Conservation (phyloP, 192 early-diverging fungal genomes). For the Entomortierella chlamydospora region DNA sequence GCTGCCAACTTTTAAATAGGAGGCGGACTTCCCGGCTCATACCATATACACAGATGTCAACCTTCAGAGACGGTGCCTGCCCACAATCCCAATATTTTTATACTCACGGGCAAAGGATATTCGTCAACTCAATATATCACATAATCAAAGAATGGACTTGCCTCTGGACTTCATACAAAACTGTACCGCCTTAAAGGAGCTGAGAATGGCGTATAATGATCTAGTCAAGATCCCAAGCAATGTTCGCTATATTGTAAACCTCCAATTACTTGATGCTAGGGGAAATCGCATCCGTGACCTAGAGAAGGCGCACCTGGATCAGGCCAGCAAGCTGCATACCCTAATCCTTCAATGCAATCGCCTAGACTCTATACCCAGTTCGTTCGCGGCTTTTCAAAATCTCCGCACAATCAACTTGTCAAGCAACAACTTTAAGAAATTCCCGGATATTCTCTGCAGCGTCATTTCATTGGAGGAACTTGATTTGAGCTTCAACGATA, state of each 20-base stretch:
- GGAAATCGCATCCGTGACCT: slow-evolving; percentile 80
- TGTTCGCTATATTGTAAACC: slow-evolving; percentile 68
- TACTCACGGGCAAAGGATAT: slow-evolving; percentile 80
- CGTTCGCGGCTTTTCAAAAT: slow-evolving; percentile 62
- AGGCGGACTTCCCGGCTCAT: slow-evolving; percentile 55
- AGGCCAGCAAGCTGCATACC: slow-evolving; percentile 68
- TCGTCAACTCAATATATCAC: slow-evolving; percentile 80
- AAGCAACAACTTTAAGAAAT: slow-evolving; percentile 82
- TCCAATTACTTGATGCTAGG: slow-evolving; percentile 82
- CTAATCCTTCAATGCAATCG: slow-evolving; percentile 82
- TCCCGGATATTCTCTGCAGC: slow-evolving; percentile 75
- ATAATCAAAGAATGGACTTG: slow-evolving; percentile 83
- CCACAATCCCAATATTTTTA: slow-evolving; percentile 84
- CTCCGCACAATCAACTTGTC: slow-evolving; percentile 79
- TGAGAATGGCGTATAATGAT: slow-evolving; percentile 80
- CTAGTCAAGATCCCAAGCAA: slow-evolving; percentile 76
- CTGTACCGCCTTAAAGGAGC: slow-evolving; percentile 71
- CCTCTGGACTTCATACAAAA: slow-evolving; percentile 87
- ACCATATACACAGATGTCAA: slow-evolving; percentile 71
- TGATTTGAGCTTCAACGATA: slow-evolving; percentile 87
- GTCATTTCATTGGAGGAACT: slow-evolving; percentile 72
- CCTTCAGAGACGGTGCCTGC: slow-evolving; percentile 77
- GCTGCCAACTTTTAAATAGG: slow-evolving; percentile 14
- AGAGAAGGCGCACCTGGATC: slow-evolving; percentile 70
- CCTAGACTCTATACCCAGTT: slow-evolving; percentile 75